These are phyloP conservation scores for Phlyctochytrium planicorne DNA, from an alignment of 192 early-diverging fungal species.

Conservation along the genomic window DNA sequence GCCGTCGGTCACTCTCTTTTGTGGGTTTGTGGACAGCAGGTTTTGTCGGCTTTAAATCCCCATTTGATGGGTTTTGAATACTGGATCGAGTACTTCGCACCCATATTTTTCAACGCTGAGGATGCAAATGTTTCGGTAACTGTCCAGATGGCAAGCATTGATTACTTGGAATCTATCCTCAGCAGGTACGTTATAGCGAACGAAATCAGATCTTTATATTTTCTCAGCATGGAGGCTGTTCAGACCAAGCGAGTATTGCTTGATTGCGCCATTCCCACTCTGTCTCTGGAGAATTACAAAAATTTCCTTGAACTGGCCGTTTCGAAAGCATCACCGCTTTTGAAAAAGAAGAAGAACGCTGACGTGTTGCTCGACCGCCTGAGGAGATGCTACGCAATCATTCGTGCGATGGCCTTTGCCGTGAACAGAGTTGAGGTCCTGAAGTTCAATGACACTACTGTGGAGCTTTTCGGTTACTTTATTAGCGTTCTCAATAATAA, in stretches of 20 bases:
- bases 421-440: neutral
- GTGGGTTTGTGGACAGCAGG: neutral
- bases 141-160: neutral
- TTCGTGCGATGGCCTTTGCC: neutral
- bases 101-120: neutral
- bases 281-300: neutral
- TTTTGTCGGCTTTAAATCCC: neutral
- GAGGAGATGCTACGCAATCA: neutral
- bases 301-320: neutral
- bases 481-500: slow-evolving; percentile 3
- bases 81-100: neutral
- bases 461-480: neutral
- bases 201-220: too few relatives aligned
- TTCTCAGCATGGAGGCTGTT: neutral
- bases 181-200: too few relatives aligned
- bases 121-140: neutral
- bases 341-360: neutral
- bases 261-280: neutral
- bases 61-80: neutral
- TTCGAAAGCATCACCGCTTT: neutral
- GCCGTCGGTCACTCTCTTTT: neutral
- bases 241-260: neutral
- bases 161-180: neutral
- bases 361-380: neutral
- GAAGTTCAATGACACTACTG: neutral